Base-by-base conservation (phyloP, 306 rosid genomes). In the Fragaria vesca region DNA sequence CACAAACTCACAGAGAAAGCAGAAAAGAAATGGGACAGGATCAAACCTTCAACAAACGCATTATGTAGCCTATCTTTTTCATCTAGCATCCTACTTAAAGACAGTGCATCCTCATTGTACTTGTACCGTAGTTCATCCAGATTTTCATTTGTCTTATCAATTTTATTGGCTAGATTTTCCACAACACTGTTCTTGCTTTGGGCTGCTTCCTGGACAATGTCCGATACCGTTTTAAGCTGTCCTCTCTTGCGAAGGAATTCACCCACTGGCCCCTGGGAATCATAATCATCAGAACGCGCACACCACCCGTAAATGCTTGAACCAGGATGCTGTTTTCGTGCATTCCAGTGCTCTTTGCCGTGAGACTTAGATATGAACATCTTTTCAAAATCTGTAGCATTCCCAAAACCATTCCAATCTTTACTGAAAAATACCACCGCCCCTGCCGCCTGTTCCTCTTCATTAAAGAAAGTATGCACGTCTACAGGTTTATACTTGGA, bases 401-500 rank as follows among this genome's bases (percentile, higher is more conserved):
- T 88, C 85, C 82, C 75, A 68, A 91, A 95, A 77, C 97, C 99
- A 30, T 85, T 84, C 97, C 97, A 95, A 72, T 93, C 93, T 9
- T 75, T 74, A 50, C 86, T 84, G 54, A 95, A 95, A n/a, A 83
- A 80, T 18, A 95, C 69, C 15, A 88, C 81, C 10, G 90, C 97
- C 54, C 83, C 82, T 40, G 85, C 84, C 30, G 58, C 66, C 11
- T 5, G 71, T 51, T 83, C 88, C 50, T 72, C 78, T 50, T 84
- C 89, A 51, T 76, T 71, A 54, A 77, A 80, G 32, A 93, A 86
- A 17, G 81, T 47, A 34, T 40, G 82, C 58, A 83, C 88, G 61
- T 86, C 85, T 6, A 68, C 24, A 2, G 99, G 99, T 76, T 45
- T 85, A 81, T 81, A 88, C 69, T 85, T 90, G 12, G 89, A 71